phyloP scores from a whole-genome alignment of 1,139 yeast genomes.

The Hyphopichia wangnamkhiaoensis region DNA sequence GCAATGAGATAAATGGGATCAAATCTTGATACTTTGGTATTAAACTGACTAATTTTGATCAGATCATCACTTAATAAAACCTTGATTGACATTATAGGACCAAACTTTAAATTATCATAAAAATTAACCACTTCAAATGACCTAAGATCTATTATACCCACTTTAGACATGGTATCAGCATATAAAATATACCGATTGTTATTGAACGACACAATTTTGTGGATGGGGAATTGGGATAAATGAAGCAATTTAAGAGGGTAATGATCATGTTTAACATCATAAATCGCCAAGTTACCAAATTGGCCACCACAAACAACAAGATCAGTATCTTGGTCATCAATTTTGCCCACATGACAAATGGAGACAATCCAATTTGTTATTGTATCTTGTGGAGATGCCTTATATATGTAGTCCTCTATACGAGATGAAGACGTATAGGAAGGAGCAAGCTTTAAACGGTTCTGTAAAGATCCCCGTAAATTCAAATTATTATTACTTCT shows the following conservation, averaged over 20 bases:
- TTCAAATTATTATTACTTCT: conserved; percentile 14
- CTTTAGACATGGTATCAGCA: conserved; percentile 33
- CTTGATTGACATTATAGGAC: conserved; percentile 24
- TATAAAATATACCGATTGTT: conserved; percentile 22
- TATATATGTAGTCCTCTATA: conserved; percentile 17
- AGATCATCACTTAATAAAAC: conserved; percentile 9
- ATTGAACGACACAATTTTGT: conserved; percentile 18
- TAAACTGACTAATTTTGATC: conserved; percentile 6
- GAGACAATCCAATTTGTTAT: conserved; percentile 26
- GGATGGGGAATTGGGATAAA: conserved; percentile 32
- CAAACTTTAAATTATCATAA: conserved; percentile 26
- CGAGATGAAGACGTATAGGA: conserved; percentile 1
- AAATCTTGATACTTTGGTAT: conserved; percentile 12
- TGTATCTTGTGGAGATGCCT: conserved; percentile 18
- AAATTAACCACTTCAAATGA: conserved; percentile 19
- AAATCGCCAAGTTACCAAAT: conserved; percentile 31
- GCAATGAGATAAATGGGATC: conserved; percentile 26
- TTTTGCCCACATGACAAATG: conserved; percentile 12
- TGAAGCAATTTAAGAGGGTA: conserved; percentile 16
- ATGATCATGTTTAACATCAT: conserved; percentile 18
- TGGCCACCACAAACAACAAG: conserved; percentile 34
- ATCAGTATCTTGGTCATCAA: conserved; percentile 10
- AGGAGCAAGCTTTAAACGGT: conserved; percentile 14
- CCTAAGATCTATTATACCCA: conserved; percentile 28
- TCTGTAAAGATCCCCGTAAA: conserved; percentile 12